Conservation (phyloP, 305 asterid species). For the Rubia balearica region DNA sequence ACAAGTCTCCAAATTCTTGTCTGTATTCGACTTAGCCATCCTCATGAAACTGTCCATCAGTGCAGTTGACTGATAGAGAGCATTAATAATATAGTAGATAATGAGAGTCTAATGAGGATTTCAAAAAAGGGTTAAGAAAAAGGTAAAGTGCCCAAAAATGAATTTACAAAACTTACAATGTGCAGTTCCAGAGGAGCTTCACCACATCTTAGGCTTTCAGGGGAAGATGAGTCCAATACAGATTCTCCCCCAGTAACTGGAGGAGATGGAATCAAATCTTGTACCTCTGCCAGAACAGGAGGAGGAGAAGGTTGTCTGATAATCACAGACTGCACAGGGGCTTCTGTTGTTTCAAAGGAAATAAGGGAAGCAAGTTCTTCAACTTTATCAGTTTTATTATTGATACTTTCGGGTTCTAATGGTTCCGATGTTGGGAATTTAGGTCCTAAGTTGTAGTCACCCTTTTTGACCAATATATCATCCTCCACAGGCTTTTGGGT, state of each 20-base stretch:
- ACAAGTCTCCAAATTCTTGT: conserved; percentile 84
- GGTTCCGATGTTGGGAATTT: conserved; percentile 43
- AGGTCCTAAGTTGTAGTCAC: conserved; percentile 33
- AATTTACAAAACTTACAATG: conserved; percentile 42
- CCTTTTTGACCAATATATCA: conserved; percentile 33
- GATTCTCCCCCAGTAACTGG: conserved; percentile 39
- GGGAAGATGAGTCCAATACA: conserved; percentile 35
- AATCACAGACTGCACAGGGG: conserved; percentile 38
- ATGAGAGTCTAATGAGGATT: not conserved
- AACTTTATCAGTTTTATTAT: conserved; percentile 27
- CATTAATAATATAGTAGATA: conserved; percentile 17
- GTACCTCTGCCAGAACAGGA: conserved; percentile 82
- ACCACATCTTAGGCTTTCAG: conserved; percentile 48
- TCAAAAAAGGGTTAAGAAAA: not conserved
- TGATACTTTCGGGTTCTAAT: conserved; percentile 32
- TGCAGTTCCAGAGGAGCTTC: conserved; percentile 91
- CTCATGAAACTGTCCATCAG: conserved; percentile 92
- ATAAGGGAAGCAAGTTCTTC: conserved; percentile 68
- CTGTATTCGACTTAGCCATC: conserved; percentile 81
- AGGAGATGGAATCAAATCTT: conserved; percentile 57
- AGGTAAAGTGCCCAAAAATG: conserved; percentile 8
- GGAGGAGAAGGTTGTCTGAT: conserved; percentile 59
- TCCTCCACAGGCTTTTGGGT: conserved; percentile 45
- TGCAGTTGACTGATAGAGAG: conserved; percentile 48
- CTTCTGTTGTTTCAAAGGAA: conserved; percentile 62